These are phyloP conservation scores for Penicillium paradoxum DNA, from an alignment of 495 filamentous ascomycete species.

Conservation along the genomic window DNA sequence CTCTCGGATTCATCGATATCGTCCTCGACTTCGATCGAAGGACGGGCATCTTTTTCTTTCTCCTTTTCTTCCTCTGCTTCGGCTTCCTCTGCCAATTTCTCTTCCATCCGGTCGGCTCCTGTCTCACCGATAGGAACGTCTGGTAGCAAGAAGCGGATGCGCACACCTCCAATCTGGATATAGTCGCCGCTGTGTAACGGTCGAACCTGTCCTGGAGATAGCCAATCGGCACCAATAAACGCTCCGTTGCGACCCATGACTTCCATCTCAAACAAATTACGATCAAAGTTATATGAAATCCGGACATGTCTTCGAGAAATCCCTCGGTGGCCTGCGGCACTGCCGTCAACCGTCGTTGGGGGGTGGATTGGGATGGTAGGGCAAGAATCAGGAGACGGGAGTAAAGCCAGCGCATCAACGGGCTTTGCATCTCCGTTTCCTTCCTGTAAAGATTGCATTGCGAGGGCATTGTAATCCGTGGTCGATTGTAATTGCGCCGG, in stretches of 20 bases:
- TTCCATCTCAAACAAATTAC: constrained; percentile 69
- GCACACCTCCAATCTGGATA: constrained; percentile 75
- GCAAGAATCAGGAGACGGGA: constrained; percentile 53
- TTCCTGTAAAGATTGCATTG: constrained; percentile 43
- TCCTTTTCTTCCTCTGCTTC: constrained; percentile 36
- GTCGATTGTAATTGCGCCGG: constrained; percentile 40
- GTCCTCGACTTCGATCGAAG: constrained; percentile 34
- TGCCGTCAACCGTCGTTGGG: constrained; percentile 56
- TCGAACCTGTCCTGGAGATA: constrained; percentile 55
- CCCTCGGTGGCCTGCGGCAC: constrained; percentile 54
- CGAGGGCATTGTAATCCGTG: constrained; percentile 45
- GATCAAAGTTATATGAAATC: constrained; percentile 73
- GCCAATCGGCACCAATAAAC: constrained; percentile 72
- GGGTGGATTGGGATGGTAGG: constrained; percentile 81
- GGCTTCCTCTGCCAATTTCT: constrained; percentile 41
- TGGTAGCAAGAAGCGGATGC: constrained; percentile 68
- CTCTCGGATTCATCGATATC: constrained; percentile 35
- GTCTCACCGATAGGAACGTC: constrained; percentile 65
- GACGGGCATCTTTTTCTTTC: constrained; percentile 22
- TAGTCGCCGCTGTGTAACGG: constrained; percentile 65
- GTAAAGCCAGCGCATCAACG: constrained; percentile 36
- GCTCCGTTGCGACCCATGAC: constrained; percentile 82
- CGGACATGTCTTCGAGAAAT: constrained; percentile 85
- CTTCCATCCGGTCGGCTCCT: constrained; percentile 64
- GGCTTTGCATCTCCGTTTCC: constrained; percentile 35